These are phyloP conservation scores for Ophiostoma novo-ulmi DNA, from an alignment of 2,329 filamentous ascomycete species.

Conservation along the genomic window DNA sequence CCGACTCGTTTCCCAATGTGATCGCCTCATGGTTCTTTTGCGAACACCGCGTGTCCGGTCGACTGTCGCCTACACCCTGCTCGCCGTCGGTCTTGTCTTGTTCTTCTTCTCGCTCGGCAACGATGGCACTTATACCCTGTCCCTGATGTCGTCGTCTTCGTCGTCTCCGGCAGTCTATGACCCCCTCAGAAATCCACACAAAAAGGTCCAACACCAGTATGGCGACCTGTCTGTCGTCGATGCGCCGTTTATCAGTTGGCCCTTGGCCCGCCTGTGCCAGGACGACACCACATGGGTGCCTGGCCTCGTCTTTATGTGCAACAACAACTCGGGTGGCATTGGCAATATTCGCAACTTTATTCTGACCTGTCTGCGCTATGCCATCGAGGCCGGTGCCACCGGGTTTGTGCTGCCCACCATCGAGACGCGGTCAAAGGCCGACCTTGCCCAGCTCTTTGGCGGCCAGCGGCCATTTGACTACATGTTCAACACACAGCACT, in stretches of 20 bases:
- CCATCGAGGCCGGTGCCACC: slow-evolving; percentile 44
- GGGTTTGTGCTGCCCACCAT: slow-evolving; percentile 44
- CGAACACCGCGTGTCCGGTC: slow-evolving; percentile 1
- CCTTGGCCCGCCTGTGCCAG: slow-evolving; percentile 40
- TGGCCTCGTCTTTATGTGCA: slow-evolving; percentile 44
- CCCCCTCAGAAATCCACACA: neutral
- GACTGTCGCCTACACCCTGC: neutral
- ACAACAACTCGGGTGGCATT: slow-evolving; percentile 48
- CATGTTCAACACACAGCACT: slow-evolving; percentile 46
- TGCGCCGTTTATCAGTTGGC: slow-evolving; percentile 44
- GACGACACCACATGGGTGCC: slow-evolving; percentile 39
- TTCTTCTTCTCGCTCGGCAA: neutral
- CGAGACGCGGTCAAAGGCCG: slow-evolving; percentile 39
- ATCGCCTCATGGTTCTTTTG: neutral
- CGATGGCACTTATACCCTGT: neutral
- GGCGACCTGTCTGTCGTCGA: slow-evolving; percentile 38
- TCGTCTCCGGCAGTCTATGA: neutral
- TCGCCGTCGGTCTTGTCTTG: neutral
- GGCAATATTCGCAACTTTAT: slow-evolving; percentile 50
- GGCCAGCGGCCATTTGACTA: slow-evolving; percentile 40
- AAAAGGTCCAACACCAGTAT: neutral
- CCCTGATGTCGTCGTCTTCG: neutral
- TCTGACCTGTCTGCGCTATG: slow-evolving; percentile 47
- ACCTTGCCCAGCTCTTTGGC: slow-evolving; percentile 41
- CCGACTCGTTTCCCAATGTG: neutral